Percentiles rank a stretch among this genome's conserved stretches.
Evolutionary conservation across 1,139 yeast genomes (phyloP).

Genomic region (Nakaseomyces kungkrabaensis): DNA sequence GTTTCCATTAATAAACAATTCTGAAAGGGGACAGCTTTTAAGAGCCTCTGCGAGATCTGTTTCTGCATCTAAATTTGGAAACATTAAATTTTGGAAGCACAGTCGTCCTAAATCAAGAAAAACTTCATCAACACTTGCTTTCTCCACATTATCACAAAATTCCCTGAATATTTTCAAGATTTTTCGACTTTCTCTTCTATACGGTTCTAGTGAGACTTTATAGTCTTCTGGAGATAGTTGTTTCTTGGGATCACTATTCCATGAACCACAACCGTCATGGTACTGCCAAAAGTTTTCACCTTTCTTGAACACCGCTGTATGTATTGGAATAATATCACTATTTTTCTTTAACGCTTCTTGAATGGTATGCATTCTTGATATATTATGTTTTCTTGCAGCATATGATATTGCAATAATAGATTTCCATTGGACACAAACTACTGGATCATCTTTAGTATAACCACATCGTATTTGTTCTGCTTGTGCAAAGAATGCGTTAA

Average conservation of each 20-base stretch:
- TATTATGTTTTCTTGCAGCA: constrained; percentile 79
- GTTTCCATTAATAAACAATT: constrained; percentile 18
- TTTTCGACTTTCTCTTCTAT: constrained; percentile 76
- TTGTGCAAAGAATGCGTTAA: constrained; percentile 94
- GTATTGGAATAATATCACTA: constrained; percentile 66
- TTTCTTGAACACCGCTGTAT: constrained; percentile 86
- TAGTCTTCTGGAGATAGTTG: constrained; percentile 42
- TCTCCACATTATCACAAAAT: constrained; percentile 62
- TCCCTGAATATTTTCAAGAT: constrained; percentile 52
- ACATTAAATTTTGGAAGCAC: constrained; percentile 32
- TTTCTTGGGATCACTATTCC: constrained; percentile 26
- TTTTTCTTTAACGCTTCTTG: constrained; percentile 64
- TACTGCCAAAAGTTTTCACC: constrained; percentile 84
- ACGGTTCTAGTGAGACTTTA: constrained; percentile 86
- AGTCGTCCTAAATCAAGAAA: constrained; percentile 69
- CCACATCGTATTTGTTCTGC: constrained; percentile 75
- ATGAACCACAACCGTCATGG: constrained; percentile 33
- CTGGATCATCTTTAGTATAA: constrained; percentile 58
- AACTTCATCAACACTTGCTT: constrained; percentile 93
- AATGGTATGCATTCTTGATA: constrained; percentile 65
- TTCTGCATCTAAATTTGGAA: constrained; percentile 29
- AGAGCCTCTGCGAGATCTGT: background rate
- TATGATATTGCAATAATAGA: constrained; percentile 82
- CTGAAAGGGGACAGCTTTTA: background rate
- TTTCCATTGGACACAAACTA: constrained; percentile 92